Conservation (phyloP, 2,329 filamentous ascomycete genomes). For the Huntiella decipiens region DNA sequence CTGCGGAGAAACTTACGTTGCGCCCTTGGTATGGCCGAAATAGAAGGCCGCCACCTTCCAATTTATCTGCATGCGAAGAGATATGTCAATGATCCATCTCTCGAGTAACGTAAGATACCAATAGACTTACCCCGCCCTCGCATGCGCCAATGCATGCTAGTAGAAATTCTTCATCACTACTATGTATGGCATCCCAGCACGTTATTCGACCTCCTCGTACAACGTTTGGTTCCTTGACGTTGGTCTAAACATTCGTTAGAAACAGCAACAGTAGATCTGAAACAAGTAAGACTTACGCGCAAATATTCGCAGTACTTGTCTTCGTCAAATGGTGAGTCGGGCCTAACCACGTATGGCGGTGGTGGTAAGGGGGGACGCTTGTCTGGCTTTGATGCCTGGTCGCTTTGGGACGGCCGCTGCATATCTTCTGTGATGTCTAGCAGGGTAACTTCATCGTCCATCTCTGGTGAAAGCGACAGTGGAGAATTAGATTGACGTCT, state of each 20-base stretch:
- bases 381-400: too few relatives aligned
- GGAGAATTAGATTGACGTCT: too few relatives aligned
- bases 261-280: background rate
- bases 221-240: background rate
- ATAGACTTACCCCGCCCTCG: constrained; percentile 9
- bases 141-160: constrained; percentile 10
- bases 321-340: background rate
- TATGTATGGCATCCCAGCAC: constrained; percentile 10
- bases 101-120: background rate
- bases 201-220: constrained; percentile 9
- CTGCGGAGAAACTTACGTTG: constrained; percentile 38
- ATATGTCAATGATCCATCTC: background rate
- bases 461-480: too few relatives aligned
- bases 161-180: constrained; percentile 9
- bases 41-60: constrained; percentile 24
- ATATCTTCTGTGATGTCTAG: too few relatives aligned
- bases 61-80: constrained; percentile 31
- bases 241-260: background rate
- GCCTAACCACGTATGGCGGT: background rate
- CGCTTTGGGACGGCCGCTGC: too few relatives aligned
- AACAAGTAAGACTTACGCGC: background rate
- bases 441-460: too few relatives aligned
- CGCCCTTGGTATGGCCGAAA: constrained; percentile 29
- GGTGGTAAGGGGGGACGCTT: background rate
- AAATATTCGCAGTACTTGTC: constrained; percentile 1